These are phyloP conservation scores for Gaeumannomyces sp. DNA, from an alignment of 2,329 filamentous ascomycete genomes.

Conservation along the genomic window DNA sequence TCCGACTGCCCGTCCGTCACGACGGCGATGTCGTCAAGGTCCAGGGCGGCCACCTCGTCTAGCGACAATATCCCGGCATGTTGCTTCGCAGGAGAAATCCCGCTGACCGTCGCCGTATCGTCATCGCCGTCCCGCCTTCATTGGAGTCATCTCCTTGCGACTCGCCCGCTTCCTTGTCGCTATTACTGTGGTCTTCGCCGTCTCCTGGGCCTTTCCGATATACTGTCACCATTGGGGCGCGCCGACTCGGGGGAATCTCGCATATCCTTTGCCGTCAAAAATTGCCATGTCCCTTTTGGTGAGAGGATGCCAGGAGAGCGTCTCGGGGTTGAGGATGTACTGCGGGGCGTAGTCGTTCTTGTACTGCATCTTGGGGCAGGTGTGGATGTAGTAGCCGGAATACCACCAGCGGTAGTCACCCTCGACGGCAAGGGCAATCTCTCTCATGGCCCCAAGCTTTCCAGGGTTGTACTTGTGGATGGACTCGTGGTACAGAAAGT, in stretches of 20 bases:
- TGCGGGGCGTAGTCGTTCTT: slow-evolving; percentile 75
- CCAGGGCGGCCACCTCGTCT: slow-evolving; percentile 44
- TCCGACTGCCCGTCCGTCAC: slow-evolving; percentile 32
- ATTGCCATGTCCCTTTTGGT: slow-evolving; percentile 43
- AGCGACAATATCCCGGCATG: slow-evolving; percentile 59
- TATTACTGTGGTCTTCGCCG: slow-evolving; percentile 18
- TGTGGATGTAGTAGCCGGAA: slow-evolving; percentile 75
- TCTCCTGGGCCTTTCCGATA: not conserved
- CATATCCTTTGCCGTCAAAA: slow-evolving; percentile 51
- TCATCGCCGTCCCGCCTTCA: slow-evolving; percentile 15
- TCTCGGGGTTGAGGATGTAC: slow-evolving; percentile 64
- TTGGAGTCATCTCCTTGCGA: slow-evolving; percentile 7
- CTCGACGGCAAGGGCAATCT: slow-evolving; percentile 65
- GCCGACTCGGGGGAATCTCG: slow-evolving; percentile 27
- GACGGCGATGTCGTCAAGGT: slow-evolving; percentile 55
- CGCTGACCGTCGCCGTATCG: slow-evolving; percentile 19
- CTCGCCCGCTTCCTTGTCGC: not conserved
- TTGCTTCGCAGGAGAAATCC: slow-evolving; percentile 49
- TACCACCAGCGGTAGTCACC: slow-evolving; percentile 72
- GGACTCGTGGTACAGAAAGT: slow-evolving; percentile 75
- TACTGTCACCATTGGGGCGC: not conserved
- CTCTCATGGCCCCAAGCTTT: slow-evolving; percentile 68
- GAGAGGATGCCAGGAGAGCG: slow-evolving; percentile 55
- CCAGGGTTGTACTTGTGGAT: slow-evolving; percentile 65
- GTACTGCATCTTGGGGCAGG: slow-evolving; percentile 76